Evolutionary conservation across 1,284 basidiomycete species (phyloP), one percentile per base, ranked within the genome.

Genomic region (Cutaneotrichosporon sp.): DNA sequence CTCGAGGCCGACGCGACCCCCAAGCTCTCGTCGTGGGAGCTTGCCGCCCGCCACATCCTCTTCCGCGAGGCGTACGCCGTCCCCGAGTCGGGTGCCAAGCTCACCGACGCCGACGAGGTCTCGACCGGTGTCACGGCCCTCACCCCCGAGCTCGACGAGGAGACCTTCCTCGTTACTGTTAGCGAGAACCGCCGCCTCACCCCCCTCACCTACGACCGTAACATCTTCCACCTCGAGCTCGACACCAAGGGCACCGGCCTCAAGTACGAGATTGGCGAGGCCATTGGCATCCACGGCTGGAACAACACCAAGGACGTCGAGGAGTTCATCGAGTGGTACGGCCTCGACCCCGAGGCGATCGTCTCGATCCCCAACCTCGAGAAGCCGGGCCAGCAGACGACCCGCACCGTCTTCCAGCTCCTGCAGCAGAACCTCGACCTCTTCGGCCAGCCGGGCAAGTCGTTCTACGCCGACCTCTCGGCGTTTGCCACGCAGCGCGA

Each of bases 161-260:
- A 90, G 75, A 98, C 93, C 34, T 98, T 86, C 86, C 87, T 98
- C 65, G 88, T 98, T 64, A 94, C 89, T 20, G 95, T 95, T 74
- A 87, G 89, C 8, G 95, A 97, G 79, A 98, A 98, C 82, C 87
- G 89, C 56, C 91, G 95, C 34, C 86, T 99, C 58, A 99, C 95
- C 1, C 97, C 97, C 38, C 79, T 86, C 69, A 92, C 95, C 68
- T 99, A 99, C 81, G 92, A 98, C 81, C 91, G 97, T 68, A 98
- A 99, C 80, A 93, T 99, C 61, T 99, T 99, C 85, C 95, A 99
- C 81, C 86, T 99, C 76, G 95, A 98, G 83, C 93, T 99, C 77
- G 88, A 94, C 79, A 94, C 92, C 11, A 82, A 85, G 54, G 91
- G 92, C 47, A 99, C 97, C 18, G 94, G 92, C 10, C 86, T 99